Evolutionary conservation across 352 stramenopile genomes (phyloP), one percentile per base, ranked within the genome.

Genomic region (Phytopythium cucurbitacearum): DNA sequence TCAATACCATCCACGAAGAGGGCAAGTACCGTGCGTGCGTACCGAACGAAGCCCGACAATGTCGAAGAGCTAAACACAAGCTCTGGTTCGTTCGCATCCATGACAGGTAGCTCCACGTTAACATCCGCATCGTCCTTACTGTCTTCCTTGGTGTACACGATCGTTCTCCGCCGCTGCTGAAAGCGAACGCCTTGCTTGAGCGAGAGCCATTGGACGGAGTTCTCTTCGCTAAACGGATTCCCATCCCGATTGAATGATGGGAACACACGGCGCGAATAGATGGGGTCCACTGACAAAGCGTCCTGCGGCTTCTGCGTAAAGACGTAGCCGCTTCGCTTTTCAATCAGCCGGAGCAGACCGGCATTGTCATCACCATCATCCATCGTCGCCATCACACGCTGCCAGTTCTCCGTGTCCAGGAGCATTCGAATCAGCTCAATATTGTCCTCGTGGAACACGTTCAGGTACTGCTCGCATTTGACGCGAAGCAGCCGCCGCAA

Each of bases 401-500:
- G 68, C 85, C 85, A 95, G 36, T 82, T 92, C 53, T 95, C 85
- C 5, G 83, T 91, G 36, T 95, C 85, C 33, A 92, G 47, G 37
- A 94, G 75, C 83, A 95, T 94, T 33, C 85, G 73, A 39, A 83
- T 64, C 40, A 92, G 59, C 56, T 94, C 83, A 21, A 91, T 66
- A 55, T 90, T 94, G 48, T 95, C 85, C 5, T 91, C 76, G 28
- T 94, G 85, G 55, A 91, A 77, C 0, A 64, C 61, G n/a, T 82
- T 73, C 51, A 95, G 59, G 48, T 92, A 90, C 52, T 93, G 78
- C 42, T 91, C 76, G 51, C 77, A 89, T 43, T 92, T 95, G n/a
- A 86, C 62, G 0, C 71, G 71, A 71, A 92, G 74, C 34, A 76
- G 68, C 5, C 77, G 85, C 37, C 80, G 66, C 35, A 92, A 60